These are phyloP conservation scores for Nothophaeocryptopus gaeumannii DNA, from an alignment of 2,329 filamentous ascomycete species.

Conservation along the genomic window DNA sequence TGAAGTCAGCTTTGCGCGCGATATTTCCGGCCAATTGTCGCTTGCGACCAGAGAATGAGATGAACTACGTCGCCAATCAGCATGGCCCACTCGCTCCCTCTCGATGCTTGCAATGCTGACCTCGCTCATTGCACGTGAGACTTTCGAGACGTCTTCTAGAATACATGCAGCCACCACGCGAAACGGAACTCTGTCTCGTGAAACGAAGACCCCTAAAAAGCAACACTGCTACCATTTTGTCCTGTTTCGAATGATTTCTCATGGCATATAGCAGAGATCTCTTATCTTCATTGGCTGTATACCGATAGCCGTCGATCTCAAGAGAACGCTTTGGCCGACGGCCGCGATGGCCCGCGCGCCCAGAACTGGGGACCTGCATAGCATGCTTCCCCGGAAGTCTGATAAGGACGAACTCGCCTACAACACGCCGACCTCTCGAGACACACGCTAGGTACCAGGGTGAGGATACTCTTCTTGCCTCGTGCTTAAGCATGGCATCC, in stretches of 20 bases:
- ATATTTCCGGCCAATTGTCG: conserved; percentile 20
- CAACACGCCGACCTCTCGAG: too few relatives aligned
- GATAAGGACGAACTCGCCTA: conserved; percentile 8
- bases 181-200: neutral
- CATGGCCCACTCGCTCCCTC: too few relatives aligned
- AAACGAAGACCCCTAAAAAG: neutral
- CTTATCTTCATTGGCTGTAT: neutral
- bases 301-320: neutral
- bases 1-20: conserved; percentile 23
- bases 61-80: conserved; percentile 11
- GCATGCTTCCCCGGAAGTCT: conserved; percentile 11
- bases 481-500: too few relatives aligned
- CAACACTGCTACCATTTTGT: too few relatives aligned
- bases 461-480: too few relatives aligned
- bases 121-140: too few relatives aligned
- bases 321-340: neutral
- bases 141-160: neutral
- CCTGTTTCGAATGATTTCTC: neutral
- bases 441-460: too few relatives aligned
- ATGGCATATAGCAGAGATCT: neutral
- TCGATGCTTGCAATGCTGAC: too few relatives aligned
- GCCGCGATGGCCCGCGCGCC: neutral
- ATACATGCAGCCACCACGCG: conserved; percentile 3
- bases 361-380: conserved; percentile 1
- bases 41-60: conserved; percentile 23